Base-by-base conservation (phyloP, 2,329 filamentous ascomycete species). In the Aspergillus tubingensis region DNA sequence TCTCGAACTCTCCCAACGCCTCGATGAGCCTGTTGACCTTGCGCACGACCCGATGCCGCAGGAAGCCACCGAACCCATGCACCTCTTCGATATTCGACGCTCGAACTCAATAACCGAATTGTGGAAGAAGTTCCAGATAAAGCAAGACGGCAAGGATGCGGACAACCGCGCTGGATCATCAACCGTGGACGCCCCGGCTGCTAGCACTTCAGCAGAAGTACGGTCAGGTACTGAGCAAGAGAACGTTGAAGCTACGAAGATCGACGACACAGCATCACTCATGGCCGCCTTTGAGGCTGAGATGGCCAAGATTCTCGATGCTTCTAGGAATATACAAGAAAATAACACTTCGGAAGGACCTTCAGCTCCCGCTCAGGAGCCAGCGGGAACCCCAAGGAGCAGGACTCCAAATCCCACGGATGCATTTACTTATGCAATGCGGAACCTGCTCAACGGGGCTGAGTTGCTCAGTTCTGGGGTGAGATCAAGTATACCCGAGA, bases 11-110 rank as follows among this genome's bases (percentile, higher is more conserved):
- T 70, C 72, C 32, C 77, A 82, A 61, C 77, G 79, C 48, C 74
- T 82, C 8, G 76, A 79, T 27, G 80, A 82, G 57, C 75, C 78
- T 21, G 36, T 71, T n/a, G 62, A 67, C 44, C 48, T 58, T 27
- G 27, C 43, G 53, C 44, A 5, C 36, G 47, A 58, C 8, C 58
- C 47, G 25, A 52, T 62, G 23, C 57, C 62, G 19, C 47, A 61
- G 41, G 50, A 65, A 10, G 25, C 59, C 21, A 54, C 65, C 11
- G 65, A 60, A 25, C 69, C 74, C 19, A 77, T 80, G 70, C 80
- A 82, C 66, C 69, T 80, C 49, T 82, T 82, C 65, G 79, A 81
- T 63, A 79, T 81, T 58, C 72, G 71, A 59, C 74, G 76, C 54
- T 74, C 76, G 39, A 74, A 73, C 44, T 76, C 76, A 8, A 70